Conservation (phyloP, 345 rosid genomes). For the Citrus glauca region DNA sequence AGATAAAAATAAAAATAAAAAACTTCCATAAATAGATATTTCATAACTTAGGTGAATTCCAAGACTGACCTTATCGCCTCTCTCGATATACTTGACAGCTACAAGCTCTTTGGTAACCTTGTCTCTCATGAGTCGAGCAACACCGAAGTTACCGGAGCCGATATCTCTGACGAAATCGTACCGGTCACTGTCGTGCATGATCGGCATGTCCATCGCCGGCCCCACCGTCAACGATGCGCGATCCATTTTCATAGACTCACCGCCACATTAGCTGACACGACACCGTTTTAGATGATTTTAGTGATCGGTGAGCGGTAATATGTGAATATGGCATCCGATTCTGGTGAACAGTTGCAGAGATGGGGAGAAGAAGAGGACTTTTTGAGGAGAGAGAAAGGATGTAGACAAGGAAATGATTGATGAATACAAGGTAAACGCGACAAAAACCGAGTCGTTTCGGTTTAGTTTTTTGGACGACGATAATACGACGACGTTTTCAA, state of each 20-base stretch:
- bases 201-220: slow-evolving; percentile 85
- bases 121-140: slow-evolving; percentile 86
- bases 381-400: slow-evolving; percentile 5
- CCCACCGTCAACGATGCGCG: slow-evolving; percentile 45
- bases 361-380: background rate
- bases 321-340: background rate
- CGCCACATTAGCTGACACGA: slow-evolving; percentile 12
- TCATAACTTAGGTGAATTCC: background rate
- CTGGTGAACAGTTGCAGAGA: background rate
- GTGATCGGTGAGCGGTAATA: slow-evolving; percentile 6
- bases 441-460: background rate
- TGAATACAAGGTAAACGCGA: slow-evolving; percentile 11
- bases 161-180: slow-evolving; percentile 85
- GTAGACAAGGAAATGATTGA: slow-evolving; percentile 10
- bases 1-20: no score
- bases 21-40: slow-evolving; percentile 16
- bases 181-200: slow-evolving; percentile 91
- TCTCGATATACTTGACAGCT: slow-evolving; percentile 95
- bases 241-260: slow-evolving; percentile 34
- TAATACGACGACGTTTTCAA: slow-evolving; percentile 14
- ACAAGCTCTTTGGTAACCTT: slow-evolving; percentile 76
- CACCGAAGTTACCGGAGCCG: slow-evolving; percentile 89
- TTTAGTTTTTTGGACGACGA: no score
- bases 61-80: slow-evolving; percentile 74
- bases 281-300: slow-evolving; percentile 5